Percentiles rank a stretch among this genome's conserved stretches.
Conservation (phyloP, 2,329 filamentous ascomycete genomes). For the Fusarium musae region DNA sequence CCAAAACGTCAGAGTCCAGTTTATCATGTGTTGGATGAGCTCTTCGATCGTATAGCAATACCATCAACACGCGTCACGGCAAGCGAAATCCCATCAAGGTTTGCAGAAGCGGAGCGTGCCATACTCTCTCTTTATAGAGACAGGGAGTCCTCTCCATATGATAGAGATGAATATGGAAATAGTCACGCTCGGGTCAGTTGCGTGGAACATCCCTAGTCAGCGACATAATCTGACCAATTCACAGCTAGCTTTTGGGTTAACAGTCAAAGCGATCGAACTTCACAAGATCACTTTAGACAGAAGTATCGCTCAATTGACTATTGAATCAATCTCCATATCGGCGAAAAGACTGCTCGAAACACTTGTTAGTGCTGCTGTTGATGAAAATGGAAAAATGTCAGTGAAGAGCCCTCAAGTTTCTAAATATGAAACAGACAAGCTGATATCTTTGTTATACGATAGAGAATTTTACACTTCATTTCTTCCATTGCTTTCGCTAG, state of each 20-base stretch:
- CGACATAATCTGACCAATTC: background rate
- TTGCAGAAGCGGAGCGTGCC: accelerated
- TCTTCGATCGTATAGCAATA: accelerated
- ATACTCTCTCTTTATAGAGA: background rate
- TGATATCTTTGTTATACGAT: accelerated
- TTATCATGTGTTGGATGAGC: accelerated
- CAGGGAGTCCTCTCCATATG: background rate
- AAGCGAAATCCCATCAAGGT: accelerated
- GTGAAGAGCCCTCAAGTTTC: accelerated
- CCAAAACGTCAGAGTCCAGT: accelerated
- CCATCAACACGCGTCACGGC: accelerated
- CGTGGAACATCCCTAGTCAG: accelerated
- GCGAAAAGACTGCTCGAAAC: accelerated
- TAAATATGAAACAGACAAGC: background rate
- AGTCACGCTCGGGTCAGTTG: background rate
- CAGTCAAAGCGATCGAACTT: too few species aligned
- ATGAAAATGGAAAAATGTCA: background rate
- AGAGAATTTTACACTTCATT: background rate
- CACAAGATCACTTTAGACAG: too few species aligned
- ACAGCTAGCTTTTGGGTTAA: background rate
- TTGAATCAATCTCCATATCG: accelerated
- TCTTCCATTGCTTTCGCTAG: too few species aligned
- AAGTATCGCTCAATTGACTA: accelerated
- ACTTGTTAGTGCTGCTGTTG: background rate
- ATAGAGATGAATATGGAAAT: accelerated